These are phyloP conservation scores for Termitomyces sp. DNA, from an alignment of 768 basidiomycete genomes.

Conservation along the genomic window DNA sequence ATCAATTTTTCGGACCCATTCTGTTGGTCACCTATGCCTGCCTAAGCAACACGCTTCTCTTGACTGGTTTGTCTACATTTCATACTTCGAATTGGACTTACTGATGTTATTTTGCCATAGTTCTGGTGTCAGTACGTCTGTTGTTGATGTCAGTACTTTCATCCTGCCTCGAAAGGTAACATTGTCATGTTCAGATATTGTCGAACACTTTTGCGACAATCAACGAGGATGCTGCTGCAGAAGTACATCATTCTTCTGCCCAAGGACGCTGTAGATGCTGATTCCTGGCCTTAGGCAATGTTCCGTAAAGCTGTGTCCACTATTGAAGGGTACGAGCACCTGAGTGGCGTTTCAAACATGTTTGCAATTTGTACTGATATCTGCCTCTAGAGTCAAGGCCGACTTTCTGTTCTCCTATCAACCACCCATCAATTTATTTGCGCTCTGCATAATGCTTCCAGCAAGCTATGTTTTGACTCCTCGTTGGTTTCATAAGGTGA, in stretches of 20 bases:
- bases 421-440: constrained; percentile 88
- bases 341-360: not conserved
- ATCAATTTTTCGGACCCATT: constrained; percentile 86
- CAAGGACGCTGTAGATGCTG: not conserved
- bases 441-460: constrained; percentile 84
- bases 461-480: constrained; percentile 82
- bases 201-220: constrained; percentile 95
- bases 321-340: constrained; percentile 71
- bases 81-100: not conserved
- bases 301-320: constrained; percentile 92
- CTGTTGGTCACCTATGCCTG: constrained; percentile 91
- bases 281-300: constrained; percentile 63
- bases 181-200: constrained; percentile 59
- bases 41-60: constrained; percentile 85
- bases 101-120: constrained; percentile 29
- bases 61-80: constrained; percentile 58
- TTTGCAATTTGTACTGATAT: constrained; percentile 6
- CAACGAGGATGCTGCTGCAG: constrained; percentile 89
- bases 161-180: not conserved
- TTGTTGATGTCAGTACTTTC: not conserved
- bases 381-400: constrained; percentile 63
- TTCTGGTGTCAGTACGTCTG: constrained; percentile 70
- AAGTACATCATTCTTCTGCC: constrained; percentile 44
- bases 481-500: constrained; percentile 96
- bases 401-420: constrained; percentile 94